These are phyloP conservation scores for Cytospora piceicola DNA, from an alignment of 2,329 filamentous ascomycete species.

Conservation along the genomic window DNA sequence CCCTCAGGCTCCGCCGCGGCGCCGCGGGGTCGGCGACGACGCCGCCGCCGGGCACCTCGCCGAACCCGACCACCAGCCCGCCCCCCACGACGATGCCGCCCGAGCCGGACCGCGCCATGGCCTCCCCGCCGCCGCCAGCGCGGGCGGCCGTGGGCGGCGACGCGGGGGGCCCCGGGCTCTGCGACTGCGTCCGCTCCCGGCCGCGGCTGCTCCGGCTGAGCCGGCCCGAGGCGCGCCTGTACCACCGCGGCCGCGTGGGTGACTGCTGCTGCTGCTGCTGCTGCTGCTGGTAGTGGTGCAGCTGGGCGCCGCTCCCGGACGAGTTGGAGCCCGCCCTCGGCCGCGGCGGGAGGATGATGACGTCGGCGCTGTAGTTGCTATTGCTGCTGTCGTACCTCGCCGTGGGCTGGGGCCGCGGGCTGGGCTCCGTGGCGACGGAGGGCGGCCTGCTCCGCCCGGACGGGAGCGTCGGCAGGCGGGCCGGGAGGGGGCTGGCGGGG, in stretches of 20 bases:
- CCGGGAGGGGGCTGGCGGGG: slow-evolving; percentile 13
- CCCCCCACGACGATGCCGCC: slow-evolving; percentile 35
- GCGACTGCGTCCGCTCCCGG: slow-evolving; percentile 20
- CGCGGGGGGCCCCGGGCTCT: neutral
- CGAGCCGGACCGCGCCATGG: slow-evolving; percentile 33
- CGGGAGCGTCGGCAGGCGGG: slow-evolving; percentile 27
- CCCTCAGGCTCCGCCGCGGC: neutral
- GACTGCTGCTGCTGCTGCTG: neutral
- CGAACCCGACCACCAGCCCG: slow-evolving; percentile 36
- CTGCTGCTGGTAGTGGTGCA: neutral
- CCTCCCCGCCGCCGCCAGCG: slow-evolving; percentile 29
- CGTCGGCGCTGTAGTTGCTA: neutral
- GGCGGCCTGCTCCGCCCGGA: slow-evolving; percentile 41
- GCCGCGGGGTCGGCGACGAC: neutral
- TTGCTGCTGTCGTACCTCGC: neutral
- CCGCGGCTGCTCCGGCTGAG: slow-evolving; percentile 3
- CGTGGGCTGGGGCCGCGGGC: slow-evolving; percentile 39
- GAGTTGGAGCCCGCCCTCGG: slow-evolving; percentile 2
- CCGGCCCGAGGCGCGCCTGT: slow-evolving; percentile 20
- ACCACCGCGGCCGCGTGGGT: slow-evolving; percentile 11
- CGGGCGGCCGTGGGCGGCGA: neutral
- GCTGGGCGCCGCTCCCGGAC: slow-evolving; percentile 6
- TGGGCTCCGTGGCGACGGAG: slow-evolving; percentile 51
- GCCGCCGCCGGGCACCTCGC: slow-evolving; percentile 12
- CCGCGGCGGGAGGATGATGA: slow-evolving; percentile 19